Conservation (phyloP, 176 grass and related monocot species). For the Miscanthus lutarioriparius region DNA sequence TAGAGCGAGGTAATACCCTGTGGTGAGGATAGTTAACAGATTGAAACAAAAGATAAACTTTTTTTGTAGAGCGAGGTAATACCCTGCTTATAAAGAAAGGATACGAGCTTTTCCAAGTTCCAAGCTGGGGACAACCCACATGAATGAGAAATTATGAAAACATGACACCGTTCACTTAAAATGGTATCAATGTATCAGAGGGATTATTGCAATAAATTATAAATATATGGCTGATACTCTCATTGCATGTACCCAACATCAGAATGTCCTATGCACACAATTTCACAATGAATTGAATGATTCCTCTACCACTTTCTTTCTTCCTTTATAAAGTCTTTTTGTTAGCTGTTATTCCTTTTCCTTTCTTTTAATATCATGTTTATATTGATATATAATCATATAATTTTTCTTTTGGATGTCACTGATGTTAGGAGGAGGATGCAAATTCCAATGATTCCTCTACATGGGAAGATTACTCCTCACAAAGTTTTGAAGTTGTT, state of each 20-base stretch:
- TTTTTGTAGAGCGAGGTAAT: no score
- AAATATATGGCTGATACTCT: not conserved
- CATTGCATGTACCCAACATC: conserved; percentile 11
- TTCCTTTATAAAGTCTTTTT: not conserved
- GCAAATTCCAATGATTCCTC: conserved; percentile 44
- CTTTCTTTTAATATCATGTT: not conserved
- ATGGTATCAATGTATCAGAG: no score
- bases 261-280: not conserved
- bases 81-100: not conserved
- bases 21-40: no score
- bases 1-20: no score
- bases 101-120: not conserved
- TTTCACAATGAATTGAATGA: not conserved
- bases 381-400: no score
- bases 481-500: conserved; percentile 56
- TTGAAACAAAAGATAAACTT: no score
- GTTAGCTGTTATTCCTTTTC: not conserved
- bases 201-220: not conserved
- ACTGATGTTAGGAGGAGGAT: conserved; percentile 63
- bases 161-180: not conserved
- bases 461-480: conserved; percentile 79
- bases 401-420: conserved; percentile 20
- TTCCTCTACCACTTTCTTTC: not conserved
- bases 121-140: not conserved
- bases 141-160: not conserved